Evolutionary conservation across 1,284 basidiomycete species (phyloP).

Genomic region (Leccinum cinnamomeum): DNA sequence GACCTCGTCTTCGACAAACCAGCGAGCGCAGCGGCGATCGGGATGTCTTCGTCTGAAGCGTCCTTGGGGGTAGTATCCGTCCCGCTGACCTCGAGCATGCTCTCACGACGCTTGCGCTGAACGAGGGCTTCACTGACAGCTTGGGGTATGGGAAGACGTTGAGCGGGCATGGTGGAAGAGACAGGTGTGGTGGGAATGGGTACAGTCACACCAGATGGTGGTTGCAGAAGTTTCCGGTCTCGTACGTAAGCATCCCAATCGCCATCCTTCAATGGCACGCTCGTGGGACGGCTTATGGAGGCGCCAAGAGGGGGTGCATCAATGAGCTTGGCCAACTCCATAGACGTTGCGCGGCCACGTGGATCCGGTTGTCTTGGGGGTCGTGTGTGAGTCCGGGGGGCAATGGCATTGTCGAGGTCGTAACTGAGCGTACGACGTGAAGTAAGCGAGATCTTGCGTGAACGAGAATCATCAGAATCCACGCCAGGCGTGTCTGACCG

Average conservation of each 20-base stretch:
- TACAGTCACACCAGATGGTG: slow-evolving; percentile 72
- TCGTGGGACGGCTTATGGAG: slow-evolving; percentile 65
- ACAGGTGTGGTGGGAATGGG: slow-evolving; percentile 66
- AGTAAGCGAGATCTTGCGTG: slow-evolving; percentile 64
- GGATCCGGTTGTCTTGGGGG: slow-evolving; percentile 67
- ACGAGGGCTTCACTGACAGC: slow-evolving; percentile 73
- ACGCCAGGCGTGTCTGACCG: slow-evolving; percentile 64
- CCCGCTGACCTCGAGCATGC: slow-evolving; percentile 40
- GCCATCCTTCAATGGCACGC: slow-evolving; percentile 64
- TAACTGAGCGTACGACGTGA: slow-evolving; percentile 67
- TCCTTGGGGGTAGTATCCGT: slow-evolving; percentile 40
- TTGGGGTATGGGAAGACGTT: slow-evolving; percentile 56
- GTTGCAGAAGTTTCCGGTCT: slow-evolving; percentile 76
- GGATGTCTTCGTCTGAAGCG: slow-evolving; percentile 47
- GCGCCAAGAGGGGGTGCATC: slow-evolving; percentile 45
- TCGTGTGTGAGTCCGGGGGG: slow-evolving; percentile 54
- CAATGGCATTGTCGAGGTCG: slow-evolving; percentile 53
- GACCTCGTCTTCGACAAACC: slow-evolving; percentile 34
- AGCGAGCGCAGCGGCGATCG: slow-evolving; percentile 45
- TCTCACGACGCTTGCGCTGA: slow-evolving; percentile 67
- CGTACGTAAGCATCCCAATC: slow-evolving; percentile 80
- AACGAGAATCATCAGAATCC: slow-evolving; percentile 52
- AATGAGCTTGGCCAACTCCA: slow-evolving; percentile 58
- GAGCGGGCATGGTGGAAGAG: slow-evolving; percentile 36
- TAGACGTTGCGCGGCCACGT: slow-evolving; percentile 63